Evolutionary conservation across 345 rosid species (phyloP).

Genomic region (Noccaea caerulescens): DNA sequence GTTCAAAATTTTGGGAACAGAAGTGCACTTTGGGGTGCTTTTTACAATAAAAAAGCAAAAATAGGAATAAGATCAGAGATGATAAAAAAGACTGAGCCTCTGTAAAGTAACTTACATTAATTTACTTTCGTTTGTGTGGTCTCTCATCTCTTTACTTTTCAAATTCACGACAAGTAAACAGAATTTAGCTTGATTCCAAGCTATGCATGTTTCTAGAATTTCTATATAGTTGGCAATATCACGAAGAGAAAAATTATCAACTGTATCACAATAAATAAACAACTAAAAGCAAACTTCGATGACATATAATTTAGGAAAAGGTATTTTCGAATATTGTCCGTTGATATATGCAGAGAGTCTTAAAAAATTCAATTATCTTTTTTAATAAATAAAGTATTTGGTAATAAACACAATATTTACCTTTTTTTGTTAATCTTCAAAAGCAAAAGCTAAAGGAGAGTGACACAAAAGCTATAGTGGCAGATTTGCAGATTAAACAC

Average conservation of each 20-base stretch:
- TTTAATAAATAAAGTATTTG: slow-evolving; percentile 2
- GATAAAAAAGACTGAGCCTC: slow-evolving; percentile 42
- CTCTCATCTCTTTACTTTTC: slow-evolving; percentile 23
- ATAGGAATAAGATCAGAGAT: slow-evolving; percentile 43
- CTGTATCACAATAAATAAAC: neutral
- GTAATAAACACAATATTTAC: slow-evolving; percentile 46
- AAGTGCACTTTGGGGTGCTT: slow-evolving; percentile 47
- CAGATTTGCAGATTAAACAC: slow-evolving; percentile 46
- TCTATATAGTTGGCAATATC: neutral
- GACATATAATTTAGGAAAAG: neutral
- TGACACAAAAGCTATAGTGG: slow-evolving; percentile 43
- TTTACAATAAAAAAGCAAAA: slow-evolving; percentile 42
- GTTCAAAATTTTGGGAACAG: slow-evolving; percentile 44
- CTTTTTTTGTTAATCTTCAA: slow-evolving; percentile 44
- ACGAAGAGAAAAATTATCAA: slow-evolving; percentile 1
- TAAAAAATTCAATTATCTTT: neutral
- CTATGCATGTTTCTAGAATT: slow-evolving; percentile 6
- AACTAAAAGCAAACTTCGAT: neutral
- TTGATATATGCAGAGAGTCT: slow-evolving; percentile 10
- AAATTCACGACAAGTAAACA: neutral
- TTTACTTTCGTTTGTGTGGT: neutral
- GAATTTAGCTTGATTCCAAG: slow-evolving; percentile 27
- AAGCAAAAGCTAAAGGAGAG: slow-evolving; percentile 43
- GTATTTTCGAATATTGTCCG: neutral
- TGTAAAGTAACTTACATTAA: slow-evolving; percentile 37